Evolutionary conservation across 345 rosid genomes (phyloP).

Genomic region (Angophora floribunda): DNA sequence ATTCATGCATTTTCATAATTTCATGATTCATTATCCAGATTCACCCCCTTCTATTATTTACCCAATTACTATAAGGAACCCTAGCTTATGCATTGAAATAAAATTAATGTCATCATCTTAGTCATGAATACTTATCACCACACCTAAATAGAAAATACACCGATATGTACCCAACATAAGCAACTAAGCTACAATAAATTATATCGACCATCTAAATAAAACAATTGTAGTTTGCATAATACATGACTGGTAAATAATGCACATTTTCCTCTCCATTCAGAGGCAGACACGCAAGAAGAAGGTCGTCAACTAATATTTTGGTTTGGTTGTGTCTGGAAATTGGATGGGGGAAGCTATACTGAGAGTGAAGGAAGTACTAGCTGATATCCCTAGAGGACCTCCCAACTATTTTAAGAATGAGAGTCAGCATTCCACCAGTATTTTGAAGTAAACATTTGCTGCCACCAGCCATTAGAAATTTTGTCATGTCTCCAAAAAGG

Average conservation of each 20-base stretch:
- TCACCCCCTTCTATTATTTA: background rate
- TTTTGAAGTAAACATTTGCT: background rate
- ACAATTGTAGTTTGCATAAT: background rate
- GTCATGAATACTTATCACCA: background rate
- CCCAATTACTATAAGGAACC: background rate
- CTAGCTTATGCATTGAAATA: background rate
- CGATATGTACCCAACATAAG: background rate
- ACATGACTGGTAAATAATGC: background rate
- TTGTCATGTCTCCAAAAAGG: background rate
- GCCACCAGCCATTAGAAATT: background rate
- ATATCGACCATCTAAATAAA: background rate
- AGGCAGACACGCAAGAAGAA: background rate
- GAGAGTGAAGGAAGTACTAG: background rate
- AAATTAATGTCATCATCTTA: background rate
- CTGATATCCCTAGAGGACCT: background rate
- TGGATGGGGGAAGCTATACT: background rate
- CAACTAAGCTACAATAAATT: background rate
- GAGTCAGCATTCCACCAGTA: background rate
- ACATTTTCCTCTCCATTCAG: background rate
- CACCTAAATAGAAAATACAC: background rate
- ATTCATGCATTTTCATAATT: background rate
- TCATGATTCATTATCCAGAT: background rate
- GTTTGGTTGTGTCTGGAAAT: background rate
- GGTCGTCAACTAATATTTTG: background rate
- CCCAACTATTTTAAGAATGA: background rate